Base-by-base conservation (phyloP, 2,329 filamentous ascomycete genomes). In the Sarocladium strictum region DNA sequence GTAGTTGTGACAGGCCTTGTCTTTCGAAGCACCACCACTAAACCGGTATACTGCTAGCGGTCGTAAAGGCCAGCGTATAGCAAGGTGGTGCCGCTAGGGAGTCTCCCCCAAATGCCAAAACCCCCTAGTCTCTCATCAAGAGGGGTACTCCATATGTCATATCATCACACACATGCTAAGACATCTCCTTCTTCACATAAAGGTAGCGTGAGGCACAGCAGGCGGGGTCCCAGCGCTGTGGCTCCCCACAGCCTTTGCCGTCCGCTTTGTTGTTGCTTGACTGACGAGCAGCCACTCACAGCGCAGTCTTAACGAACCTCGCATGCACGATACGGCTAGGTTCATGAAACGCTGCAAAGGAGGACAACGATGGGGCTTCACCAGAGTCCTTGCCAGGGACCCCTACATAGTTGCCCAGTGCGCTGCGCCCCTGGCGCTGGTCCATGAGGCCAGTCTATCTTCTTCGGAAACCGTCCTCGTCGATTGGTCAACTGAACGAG, bases 191-290 rank as follows among this genome's bases (percentile, higher is more conserved):
- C 29, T 15, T 15, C n/a, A n/a, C n/a, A n/a, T n/a, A n/a, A n/a
- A n/a, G n/a, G n/a, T n/a, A n/a, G n/a, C 17, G 40, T 43, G 40
- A 43, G 40, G 40, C 40, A 43, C 40, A 43, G 40, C 40, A 43
- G 6, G n/a, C 32, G 35, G 35, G 35, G 40, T 7, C 40, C 40
- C 40, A 24, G 10, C 17, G 40, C 9, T 6, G 40, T 43, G 17
- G 17, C 40, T 43, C 40, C 21, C n/a, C n/a, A 43, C n/a, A 7
- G 40, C 17, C 40, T 23, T 7, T 9, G 40, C 40, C 21, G 17
- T 43, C 10, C 12, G 12, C n/a, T 38, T 38, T n/a, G 11, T 10
- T 15, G 6, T 38, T 14, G 35, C 35, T 15, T 15, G n/a, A 38
- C 35, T 38, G 21, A 12, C 40, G 24, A 43, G 40, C 17, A 43